phyloP scores from a whole-genome alignment of 164 flowering plant genomes.

The Vitis riparia region DNA sequence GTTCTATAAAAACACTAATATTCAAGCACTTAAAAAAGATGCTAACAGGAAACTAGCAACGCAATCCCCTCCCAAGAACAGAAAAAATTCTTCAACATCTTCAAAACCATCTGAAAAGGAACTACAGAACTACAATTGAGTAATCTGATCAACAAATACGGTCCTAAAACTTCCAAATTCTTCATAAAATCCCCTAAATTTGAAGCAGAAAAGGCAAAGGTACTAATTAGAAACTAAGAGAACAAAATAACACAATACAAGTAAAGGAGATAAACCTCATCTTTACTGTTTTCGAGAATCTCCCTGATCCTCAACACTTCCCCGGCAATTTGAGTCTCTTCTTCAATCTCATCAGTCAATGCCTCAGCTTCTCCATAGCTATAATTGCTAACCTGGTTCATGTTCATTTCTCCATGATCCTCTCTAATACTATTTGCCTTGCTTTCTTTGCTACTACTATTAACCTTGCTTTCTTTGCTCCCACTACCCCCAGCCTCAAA shows the following conservation, averaged over 20 bases:
- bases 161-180: too few species aligned
- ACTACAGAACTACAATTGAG: not conserved
- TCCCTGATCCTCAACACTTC: constrained; percentile 88
- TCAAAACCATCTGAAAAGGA: too few species aligned
- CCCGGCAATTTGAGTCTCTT: constrained; percentile 45
- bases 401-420: constrained; percentile 29
- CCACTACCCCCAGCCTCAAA: constrained; percentile 36
- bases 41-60: too few species aligned
- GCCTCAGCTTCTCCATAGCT: constrained; percentile 89
- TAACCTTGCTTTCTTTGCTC: constrained; percentile 60
- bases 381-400: constrained; percentile 43
- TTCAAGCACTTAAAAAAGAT: too few species aligned
- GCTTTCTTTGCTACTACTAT: constrained; percentile 45
- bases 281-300: constrained; percentile 43
- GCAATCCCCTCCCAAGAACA: too few species aligned
- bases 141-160: not conserved
- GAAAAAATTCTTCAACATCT: too few species aligned
- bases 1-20: not conserved
- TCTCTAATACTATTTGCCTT: constrained; percentile 45
- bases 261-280: constrained; percentile 51
- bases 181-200: too few species aligned
- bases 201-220: not conserved
- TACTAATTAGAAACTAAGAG: not conserved
- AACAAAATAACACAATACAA: not conserved
- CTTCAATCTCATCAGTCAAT: constrained; percentile 85